Base-by-base conservation (phyloP, 768 basidiomycete genomes). In the Serendipita sp. region DNA sequence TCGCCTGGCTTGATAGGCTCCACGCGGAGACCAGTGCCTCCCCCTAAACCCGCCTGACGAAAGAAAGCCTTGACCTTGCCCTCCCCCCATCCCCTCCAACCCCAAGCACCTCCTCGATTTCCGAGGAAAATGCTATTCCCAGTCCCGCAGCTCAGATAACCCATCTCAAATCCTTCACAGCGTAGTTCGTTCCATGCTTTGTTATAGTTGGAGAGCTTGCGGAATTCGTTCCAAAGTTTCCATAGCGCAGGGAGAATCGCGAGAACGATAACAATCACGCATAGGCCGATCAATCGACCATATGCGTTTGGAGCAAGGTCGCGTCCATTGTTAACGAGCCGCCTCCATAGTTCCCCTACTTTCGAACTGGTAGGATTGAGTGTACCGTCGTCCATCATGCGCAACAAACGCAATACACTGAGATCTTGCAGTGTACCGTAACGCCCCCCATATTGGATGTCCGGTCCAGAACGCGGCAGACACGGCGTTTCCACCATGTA, bases 401-500 rank as follows among this genome's bases (percentile, higher is more conserved):
- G 78, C 60, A 92, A 72, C n/a, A 90, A 77, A 2, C 88, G 81
- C 34, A 88, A 71, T n/a, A 92, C 71, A 65, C 83, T 86, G 62
- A 92, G 78, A 70, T 92, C 89, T 62, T 86, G 81, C 14, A 90
- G 74, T 0, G 80, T 81, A 2, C 86, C 85, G 63, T 81, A 83
- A 3, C 77, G 75, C 3, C 88, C 88, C 41, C 76, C 75, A 66
- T 77, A 83, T 7, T 68, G 67, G 3, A 78, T 72, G 0, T 74
- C 64, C 0, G 75, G 70, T 2, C 78, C 75, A 0, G 79, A 77
- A 28, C 82, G 68, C 4, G 81, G 80, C 38, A 87, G 72, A 73
- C 89, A 92, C 1, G 88, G 86, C 0, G 76, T 82, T 22, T 77
- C 74, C 60, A 88, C 78, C 63, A 86, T 73, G 69, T 89, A 88